Conservation (phyloP, 2,329 filamentous ascomycete species). For the Dactylella cylindrospora region DNA sequence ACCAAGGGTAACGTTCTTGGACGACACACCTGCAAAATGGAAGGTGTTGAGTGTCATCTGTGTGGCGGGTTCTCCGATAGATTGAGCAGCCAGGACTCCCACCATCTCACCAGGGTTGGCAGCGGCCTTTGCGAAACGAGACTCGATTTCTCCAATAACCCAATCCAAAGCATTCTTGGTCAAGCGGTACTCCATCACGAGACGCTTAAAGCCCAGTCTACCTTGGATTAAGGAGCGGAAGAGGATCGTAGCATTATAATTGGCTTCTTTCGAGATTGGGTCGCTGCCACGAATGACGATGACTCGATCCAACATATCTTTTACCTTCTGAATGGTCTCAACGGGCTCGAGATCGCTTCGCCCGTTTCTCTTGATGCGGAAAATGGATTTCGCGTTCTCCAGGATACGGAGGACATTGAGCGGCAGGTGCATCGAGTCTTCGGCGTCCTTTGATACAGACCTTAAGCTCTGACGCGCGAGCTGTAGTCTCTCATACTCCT, state of each 20-base stretch:
- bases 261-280: slow-evolving; percentile 77
- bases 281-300: slow-evolving; percentile 85
- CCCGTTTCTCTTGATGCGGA: slow-evolving; percentile 81
- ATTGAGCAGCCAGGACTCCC: slow-evolving; percentile 93
- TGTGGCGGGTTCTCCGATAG: slow-evolving; percentile 96
- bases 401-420: slow-evolving; percentile 90
- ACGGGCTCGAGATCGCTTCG: slow-evolving; percentile 87
- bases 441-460: slow-evolving; percentile 52
- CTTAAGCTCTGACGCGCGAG: slow-evolving; percentile 76
- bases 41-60: slow-evolving; percentile 99
- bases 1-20: slow-evolving; percentile 99
- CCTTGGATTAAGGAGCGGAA: slow-evolving; percentile 92
- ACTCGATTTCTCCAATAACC: slow-evolving; percentile 85
- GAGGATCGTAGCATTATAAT: slow-evolving; percentile 81
- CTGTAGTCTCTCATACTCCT: slow-evolving; percentile 78
- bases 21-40: slow-evolving; percentile 99
- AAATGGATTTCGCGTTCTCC: slow-evolving; percentile 83
- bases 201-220: slow-evolving; percentile 84
- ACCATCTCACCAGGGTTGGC: slow-evolving; percentile 98
- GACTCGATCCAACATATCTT: slow-evolving; percentile 72
- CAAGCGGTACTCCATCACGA: slow-evolving; percentile 80
- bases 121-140: slow-evolving; percentile 78
- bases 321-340: slow-evolving; percentile 80
- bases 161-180: slow-evolving; percentile 92
- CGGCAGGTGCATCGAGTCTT: slow-evolving; percentile 85